phyloP scores from a whole-genome alignment of 768 basidiomycete genomes.

The Trametes cubensis region DNA sequence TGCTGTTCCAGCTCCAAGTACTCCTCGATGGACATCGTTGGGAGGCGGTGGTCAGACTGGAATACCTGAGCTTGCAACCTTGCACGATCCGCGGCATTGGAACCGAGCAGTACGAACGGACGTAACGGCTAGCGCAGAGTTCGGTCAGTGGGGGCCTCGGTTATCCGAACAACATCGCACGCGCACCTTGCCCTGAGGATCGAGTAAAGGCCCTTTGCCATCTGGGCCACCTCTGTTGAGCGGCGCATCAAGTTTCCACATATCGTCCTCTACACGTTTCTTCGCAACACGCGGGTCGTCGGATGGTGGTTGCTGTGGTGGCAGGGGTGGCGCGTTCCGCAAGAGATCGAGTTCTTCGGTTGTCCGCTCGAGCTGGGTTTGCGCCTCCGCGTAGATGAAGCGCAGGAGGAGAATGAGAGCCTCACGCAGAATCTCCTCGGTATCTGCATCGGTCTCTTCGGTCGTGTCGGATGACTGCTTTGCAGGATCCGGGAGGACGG shows the following conservation, averaged over 20 bases:
- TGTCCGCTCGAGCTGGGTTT: constrained; percentile 65
- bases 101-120: constrained; percentile 91
- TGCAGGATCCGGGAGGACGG: constrained; percentile 51
- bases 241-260: constrained; percentile 75
- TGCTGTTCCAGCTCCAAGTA: constrained; percentile 85
- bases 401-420: constrained; percentile 71
- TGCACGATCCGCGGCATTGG: constrained; percentile 65
- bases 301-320: constrained; percentile 30
- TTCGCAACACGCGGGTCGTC: constrained; percentile 45
- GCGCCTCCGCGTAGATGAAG: constrained; percentile 70
- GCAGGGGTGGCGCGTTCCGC: constrained; percentile 51
- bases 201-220: constrained; percentile 67
- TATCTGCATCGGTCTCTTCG: constrained; percentile 57
- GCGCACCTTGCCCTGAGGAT: constrained; percentile 72
- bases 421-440: constrained; percentile 69
- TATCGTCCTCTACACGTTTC: constrained; percentile 49
- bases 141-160: not conserved
- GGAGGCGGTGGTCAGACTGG: constrained; percentile 77
- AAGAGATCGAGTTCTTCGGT: constrained; percentile 76
- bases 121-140: constrained; percentile 64
- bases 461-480: constrained; percentile 33
- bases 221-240: constrained; percentile 36
- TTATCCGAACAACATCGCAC: constrained; percentile 15
- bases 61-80: constrained; percentile 82
- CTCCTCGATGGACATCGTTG: constrained; percentile 96